phyloP scores from a whole-genome alignment of 257 asterid species.

The Solanum sparsipilum region DNA sequence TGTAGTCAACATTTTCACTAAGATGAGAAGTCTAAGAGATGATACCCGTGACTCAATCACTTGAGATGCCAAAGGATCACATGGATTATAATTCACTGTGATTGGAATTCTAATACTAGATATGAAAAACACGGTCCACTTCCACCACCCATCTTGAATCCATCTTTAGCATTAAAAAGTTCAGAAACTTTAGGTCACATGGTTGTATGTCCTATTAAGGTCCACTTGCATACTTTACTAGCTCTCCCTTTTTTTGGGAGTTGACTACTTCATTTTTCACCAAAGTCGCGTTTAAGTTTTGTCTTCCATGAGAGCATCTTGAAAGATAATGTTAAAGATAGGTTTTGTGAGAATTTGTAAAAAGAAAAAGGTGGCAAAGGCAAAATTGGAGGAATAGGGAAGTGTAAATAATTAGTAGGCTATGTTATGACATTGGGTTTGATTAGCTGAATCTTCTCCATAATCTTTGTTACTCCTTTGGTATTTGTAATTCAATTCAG shows the following conservation, averaged over 20 bases:
- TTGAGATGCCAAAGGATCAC: not conserved
- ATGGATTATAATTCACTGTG: not conserved
- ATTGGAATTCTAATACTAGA: not conserved
- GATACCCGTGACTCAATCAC: not conserved
- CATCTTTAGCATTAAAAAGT: not conserved
- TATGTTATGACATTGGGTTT: not conserved
- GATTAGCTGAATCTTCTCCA: not conserved
- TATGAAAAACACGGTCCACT: not conserved
- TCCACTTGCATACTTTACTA: not conserved
- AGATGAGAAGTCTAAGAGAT: not conserved
- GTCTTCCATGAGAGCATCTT: not conserved
- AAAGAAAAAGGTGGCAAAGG: not conserved
- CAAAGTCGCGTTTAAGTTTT: not conserved
- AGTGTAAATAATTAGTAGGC: not conserved
- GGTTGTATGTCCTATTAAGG: not conserved
- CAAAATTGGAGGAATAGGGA: not conserved
- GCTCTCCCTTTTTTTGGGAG: not conserved
- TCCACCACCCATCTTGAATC: not conserved
- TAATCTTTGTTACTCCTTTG: not conserved
- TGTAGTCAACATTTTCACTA: not conserved
- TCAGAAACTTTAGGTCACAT: not conserved
- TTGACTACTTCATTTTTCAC: not conserved
- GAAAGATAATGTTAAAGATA: not conserved
- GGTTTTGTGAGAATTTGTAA: not conserved
- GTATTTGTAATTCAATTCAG: not conserved